phyloP scores from a whole-genome alignment of 352 stramenopile species.

The Pythium insidiosum region DNA sequence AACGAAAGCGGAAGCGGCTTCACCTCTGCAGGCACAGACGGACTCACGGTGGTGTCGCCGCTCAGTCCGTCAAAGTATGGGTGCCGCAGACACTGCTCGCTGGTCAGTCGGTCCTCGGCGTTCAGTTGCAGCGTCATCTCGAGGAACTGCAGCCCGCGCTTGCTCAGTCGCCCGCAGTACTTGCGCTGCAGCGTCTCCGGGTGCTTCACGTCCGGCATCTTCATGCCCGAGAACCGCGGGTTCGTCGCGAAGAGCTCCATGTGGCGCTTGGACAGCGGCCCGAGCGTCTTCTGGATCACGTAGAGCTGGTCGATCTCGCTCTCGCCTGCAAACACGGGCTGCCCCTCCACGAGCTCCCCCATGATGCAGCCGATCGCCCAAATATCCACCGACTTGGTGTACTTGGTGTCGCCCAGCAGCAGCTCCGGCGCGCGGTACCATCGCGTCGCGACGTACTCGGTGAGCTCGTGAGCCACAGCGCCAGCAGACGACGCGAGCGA shows the following conservation, averaged over 20 bases:
- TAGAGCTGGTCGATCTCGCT: slow-evolving; percentile 99
- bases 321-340: slow-evolving; percentile 98
- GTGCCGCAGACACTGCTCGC: slow-evolving; percentile 74
- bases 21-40: slow-evolving; percentile 3
- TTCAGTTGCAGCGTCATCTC: slow-evolving; percentile 69
- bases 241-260: slow-evolving; percentile 90
- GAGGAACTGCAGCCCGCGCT: slow-evolving; percentile 79
- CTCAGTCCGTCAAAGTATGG: slow-evolving; percentile 82
- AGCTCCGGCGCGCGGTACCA: slow-evolving; percentile 99
- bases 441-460: slow-evolving; percentile 97
- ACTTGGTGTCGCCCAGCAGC: slow-evolving; percentile 98
- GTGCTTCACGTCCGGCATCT: slow-evolving; percentile 90
- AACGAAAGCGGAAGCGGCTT: slow-evolving; percentile 14
- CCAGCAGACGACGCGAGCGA: slow-evolving; percentile 49
- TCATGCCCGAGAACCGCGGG: slow-evolving; percentile 87
- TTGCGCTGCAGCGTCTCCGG: slow-evolving; percentile 89
- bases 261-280: slow-evolving; percentile 90
- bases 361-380: slow-evolving; percentile 98
- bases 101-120: slow-evolving; percentile 65
- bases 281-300: slow-evolving; percentile 98
- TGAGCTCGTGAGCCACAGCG: slow-evolving; percentile 88
- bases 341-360: slow-evolving; percentile 94
- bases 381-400: slow-evolving; percentile 94
- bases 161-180: slow-evolving; percentile 83
- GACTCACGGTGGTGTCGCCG: background rate